These are phyloP conservation scores for Tylopilus subfusipes DNA, from an alignment of 768 basidiomycete genomes.

Conservation along the genomic window DNA sequence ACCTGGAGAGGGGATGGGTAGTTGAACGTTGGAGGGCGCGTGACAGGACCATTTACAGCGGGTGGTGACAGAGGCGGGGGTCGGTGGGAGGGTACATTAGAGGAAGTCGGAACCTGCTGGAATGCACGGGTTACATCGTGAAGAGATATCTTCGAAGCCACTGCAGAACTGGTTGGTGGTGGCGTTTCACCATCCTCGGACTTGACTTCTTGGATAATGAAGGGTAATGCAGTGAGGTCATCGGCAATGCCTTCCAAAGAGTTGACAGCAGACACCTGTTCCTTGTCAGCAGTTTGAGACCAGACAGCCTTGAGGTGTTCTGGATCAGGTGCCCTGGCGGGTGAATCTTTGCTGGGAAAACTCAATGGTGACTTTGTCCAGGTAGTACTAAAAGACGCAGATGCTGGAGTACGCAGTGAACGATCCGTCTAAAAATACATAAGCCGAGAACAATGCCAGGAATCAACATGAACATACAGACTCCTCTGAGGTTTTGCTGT, in stretches of 20 bases:
- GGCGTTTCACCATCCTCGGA: conserved; percentile 83
- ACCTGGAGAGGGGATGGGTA: conserved; percentile 41
- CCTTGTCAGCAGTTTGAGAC: conserved; percentile 73
- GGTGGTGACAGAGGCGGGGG: conserved; percentile 50
- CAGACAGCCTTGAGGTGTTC: conserved; percentile 83
- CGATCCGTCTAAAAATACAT: conserved; percentile 38
- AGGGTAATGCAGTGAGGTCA: conserved; percentile 75
- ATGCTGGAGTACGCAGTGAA: conserved; percentile 46
- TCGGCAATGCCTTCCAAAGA: conserved; percentile 83
- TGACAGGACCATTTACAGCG: conserved; percentile 32
- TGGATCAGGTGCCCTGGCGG: conserved; percentile 69
- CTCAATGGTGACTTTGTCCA: conserved; percentile 54
- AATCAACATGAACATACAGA: conserved; percentile 40
- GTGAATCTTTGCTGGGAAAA: conserved; percentile 62
- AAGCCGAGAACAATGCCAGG: conserved; percentile 4
- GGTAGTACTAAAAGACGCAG: conserved; percentile 34
- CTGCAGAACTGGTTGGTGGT: conserved; percentile 54
- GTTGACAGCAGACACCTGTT: conserved; percentile 65
- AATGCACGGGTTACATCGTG: conserved; percentile 84
- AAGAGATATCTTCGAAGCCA: conserved; percentile 70
- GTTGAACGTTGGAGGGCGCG: conserved; percentile 26
- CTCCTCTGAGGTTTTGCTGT: conserved; percentile 52
- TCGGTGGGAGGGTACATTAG: conserved; percentile 45
- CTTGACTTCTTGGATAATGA: conserved; percentile 81
- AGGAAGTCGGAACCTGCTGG: conserved; percentile 75